A percentile compares a stretch with the other conserved stretches of the same genome.
Conservation (phyloP, 2,329 filamentous ascomycete species). For the Aureobasidium pullulans region DNA sequence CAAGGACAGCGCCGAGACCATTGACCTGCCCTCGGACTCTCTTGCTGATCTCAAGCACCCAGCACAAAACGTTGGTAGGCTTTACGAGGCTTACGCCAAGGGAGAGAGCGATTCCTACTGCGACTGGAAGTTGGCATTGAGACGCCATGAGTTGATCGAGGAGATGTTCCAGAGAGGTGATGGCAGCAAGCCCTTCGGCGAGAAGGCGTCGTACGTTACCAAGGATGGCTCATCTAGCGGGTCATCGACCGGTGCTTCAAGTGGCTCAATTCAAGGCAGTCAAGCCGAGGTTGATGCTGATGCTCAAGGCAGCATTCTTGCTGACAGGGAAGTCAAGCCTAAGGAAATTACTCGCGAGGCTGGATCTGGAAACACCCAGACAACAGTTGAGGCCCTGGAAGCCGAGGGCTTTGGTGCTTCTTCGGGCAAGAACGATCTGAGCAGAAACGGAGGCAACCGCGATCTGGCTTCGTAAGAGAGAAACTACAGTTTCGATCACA, state of each 20-base stretch:
- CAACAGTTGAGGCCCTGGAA: not conserved
- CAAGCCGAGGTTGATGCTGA: constrained; percentile 20
- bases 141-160: constrained; percentile 8
- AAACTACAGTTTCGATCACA: not conserved
- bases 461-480: not conserved
- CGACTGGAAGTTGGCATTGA: constrained; percentile 11
- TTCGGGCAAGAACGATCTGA: not conserved
- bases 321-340: constrained; percentile 48
- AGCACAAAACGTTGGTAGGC: constrained; percentile 10
- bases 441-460: constrained; percentile 1
- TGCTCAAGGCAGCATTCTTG: constrained; percentile 44
- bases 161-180: constrained; percentile 12
- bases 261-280: constrained; percentile 23
- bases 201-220: not conserved
- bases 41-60: constrained; percentile 1
- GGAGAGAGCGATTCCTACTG: not conserved
- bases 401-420: constrained; percentile 6
- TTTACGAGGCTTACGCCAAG: constrained; percentile 12
- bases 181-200: constrained; percentile 11
- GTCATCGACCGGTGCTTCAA: not conserved
- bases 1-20: not conserved
- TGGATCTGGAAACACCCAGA: not conserved
- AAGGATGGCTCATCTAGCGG: not conserved
- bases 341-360: constrained; percentile 46
- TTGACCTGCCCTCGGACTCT: not conserved